Percentiles rank a stretch among this genome's conserved stretches.
These are phyloP conservation scores for Nitzschia putrida DNA, from an alignment of 108 stramenopile species.

Conservation along the genomic window DNA sequence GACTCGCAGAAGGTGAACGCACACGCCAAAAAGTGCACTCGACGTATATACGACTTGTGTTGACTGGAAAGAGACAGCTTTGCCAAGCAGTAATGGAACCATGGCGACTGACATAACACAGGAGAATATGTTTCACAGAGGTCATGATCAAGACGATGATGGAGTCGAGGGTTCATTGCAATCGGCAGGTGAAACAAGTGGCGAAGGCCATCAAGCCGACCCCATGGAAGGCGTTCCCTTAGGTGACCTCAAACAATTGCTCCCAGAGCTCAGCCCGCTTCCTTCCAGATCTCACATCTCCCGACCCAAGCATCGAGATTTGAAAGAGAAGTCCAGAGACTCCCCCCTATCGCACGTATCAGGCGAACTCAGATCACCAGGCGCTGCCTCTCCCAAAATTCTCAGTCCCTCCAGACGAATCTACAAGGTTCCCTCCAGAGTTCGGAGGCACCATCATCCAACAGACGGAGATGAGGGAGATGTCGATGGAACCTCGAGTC, in stretches of 20 bases:
- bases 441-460: background rate
- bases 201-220: background rate
- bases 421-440: background rate
- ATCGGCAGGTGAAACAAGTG: background rate
- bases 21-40: too few relatives aligned
- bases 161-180: background rate
- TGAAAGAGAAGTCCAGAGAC: background rate
- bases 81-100: too few relatives aligned
- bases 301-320: background rate
- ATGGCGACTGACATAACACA: too few relatives aligned
- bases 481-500: background rate
- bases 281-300: background rate
- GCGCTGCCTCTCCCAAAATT: background rate
- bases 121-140: too few relatives aligned
- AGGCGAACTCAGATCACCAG: background rate
- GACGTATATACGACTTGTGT: too few relatives aligned
- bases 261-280: background rate
- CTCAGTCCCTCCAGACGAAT: background rate
- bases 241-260: background rate
- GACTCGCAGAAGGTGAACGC: too few relatives aligned
- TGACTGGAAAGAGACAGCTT: too few relatives aligned
- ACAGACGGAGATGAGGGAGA: background rate
- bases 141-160: background rate
- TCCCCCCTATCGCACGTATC: background rate
- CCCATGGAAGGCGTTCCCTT: background rate